Conservation (phyloP, 73 alveolate genomes). For the Paramecium primaurelia region DNA sequence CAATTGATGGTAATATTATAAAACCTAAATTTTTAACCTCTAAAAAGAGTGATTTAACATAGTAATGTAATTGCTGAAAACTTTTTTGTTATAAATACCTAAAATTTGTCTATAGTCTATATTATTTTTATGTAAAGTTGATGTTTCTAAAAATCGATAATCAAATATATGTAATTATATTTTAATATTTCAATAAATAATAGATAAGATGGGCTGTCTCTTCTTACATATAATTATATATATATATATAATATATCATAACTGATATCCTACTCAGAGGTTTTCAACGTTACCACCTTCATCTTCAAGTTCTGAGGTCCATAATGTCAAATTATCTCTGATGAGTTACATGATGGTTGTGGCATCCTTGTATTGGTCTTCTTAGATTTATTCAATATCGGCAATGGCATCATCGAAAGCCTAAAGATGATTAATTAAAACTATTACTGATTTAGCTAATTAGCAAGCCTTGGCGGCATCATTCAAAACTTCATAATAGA, state of each 20-base stretch:
- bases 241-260: constrained; percentile 28
- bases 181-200: not conserved
- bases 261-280: constrained; percentile 52
- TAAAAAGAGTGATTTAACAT: not conserved
- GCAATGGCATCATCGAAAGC: constrained; percentile 90
- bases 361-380: constrained; percentile 87
- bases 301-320: constrained; percentile 78
- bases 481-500: constrained; percentile 88
- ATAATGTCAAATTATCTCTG: constrained; percentile 84
- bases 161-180: not conserved
- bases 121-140: no score
- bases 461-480: constrained; percentile 86
- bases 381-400: constrained; percentile 84
- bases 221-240: constrained; percentile 4
- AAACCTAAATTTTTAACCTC: not conserved
- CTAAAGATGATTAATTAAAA: constrained; percentile 68
- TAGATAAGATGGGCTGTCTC: not conserved
- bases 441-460: constrained; percentile 80
- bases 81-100: not conserved
- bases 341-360: constrained; percentile 82
- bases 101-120: not conserved
- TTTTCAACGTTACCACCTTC: constrained; percentile 66
- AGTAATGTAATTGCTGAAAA: not conserved
- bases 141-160: no score
- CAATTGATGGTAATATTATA: not conserved